Base-by-base conservation (phyloP, 1,284 basidiomycete genomes). In the Rhodotorula glutinis region DNA sequence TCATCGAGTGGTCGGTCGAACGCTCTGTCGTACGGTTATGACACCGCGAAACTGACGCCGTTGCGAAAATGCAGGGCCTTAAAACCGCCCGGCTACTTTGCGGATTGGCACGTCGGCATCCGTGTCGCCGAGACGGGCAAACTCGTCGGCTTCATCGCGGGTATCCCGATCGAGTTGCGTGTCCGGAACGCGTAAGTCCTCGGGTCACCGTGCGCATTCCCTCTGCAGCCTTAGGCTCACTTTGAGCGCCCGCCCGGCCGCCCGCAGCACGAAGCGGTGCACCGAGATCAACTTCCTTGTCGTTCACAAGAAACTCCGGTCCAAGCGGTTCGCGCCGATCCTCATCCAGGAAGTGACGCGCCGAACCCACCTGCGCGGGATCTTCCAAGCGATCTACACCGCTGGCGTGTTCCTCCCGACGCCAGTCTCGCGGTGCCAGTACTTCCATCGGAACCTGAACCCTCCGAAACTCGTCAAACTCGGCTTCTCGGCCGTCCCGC, bases 321-420 rank as follows among this genome's bases (percentile, higher is more conserved):
- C 92, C 9, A 98, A 98, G 79, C 89, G 96, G 44, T 84, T 99
- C 25, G 89, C 96, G 0, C 96, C 96, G 0, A 91, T 98, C 33
- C 84, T 99, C 59, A 99, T 99, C 82, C 97, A 98, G 79, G 96
- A 99, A 79, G 90, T 98, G 38, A 99, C 96, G 0, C 85, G 96
- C 23, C 90, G 91, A 76, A 91, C 91, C 70, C 87, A 98, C 78
- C 82, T 98, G 25, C 85, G 86, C 69, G 90, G 92, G 57, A 84
- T 96, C 59, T 98, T 97, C 82, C 96, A 99, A 80, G 96, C 96
- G 7, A 91, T 98, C 64, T 98, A 98, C 79, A 99, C 96, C 0
- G 94, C 86, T 38, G 92, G 94, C 11, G 86, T 92, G 23, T 86
- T 94, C 44, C 81, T 98, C 30, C 93, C 93, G 13, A 96, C 93